Evolutionary conservation across 306 rosid genomes (phyloP), one percentile per base, ranked within the genome.

Genomic region (Boehmeria nivea): DNA sequence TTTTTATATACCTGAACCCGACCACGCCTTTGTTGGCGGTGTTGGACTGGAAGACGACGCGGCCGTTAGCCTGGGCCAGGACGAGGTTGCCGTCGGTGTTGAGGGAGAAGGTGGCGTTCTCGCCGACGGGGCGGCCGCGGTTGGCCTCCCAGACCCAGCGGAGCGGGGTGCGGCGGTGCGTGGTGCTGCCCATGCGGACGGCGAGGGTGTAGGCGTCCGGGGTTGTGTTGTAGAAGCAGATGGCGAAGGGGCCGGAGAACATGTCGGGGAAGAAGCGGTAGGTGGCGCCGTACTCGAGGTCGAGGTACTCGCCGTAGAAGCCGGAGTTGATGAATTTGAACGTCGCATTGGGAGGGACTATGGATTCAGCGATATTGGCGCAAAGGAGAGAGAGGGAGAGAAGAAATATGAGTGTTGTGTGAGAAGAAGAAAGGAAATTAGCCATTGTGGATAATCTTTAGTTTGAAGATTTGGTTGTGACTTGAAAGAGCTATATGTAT

Each of bases 71-170:
- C 2, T 87, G 53, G 3, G 89, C 83, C 20, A 87, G 63, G 0
- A 79, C 75, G 21, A 87, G 81, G 61, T 87, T 84, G 0, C 94
- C 94, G 36, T 84, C 50, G 5, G 56, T 6, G 1, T 72, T 72
- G 6, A 87, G 51, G 0, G 84, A 31, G 50, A 87, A 60, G 2
- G 93, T 78, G 39, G 93, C 89, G 22, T 81, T 79, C 45, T 81
- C 80, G 1, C 74, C 63, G 0, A 83, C 89, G 0, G 89, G 95
- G 59, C 75, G 79, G 27, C 87, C 87, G 21, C 89, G 69, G 1
- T 87, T 87, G 33, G 94, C 94, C 46, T 84, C 94, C 94, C 96
- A 87, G 0, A 81, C 96, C 89, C 96, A 87, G 0, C 71, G 71
- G 8, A 57, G 70, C 0, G 68, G 46, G 1, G 79, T 88, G 94